Evolutionary conservation across 257 asterid genomes (phyloP).

Genomic region (Solanum ossicruentum): DNA sequence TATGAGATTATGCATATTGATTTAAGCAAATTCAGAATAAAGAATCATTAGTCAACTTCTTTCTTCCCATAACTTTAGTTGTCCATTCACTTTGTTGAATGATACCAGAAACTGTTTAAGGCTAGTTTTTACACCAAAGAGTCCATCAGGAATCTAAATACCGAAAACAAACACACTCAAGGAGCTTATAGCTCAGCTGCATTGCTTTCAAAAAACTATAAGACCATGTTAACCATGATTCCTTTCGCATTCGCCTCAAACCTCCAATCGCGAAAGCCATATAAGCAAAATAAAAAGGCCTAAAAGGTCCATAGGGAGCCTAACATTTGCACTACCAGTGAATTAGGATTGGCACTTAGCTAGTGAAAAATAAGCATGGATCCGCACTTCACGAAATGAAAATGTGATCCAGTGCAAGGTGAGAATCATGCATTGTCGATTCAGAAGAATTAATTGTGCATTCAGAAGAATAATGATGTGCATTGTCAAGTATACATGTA

Average conservation of each 20-base stretch:
- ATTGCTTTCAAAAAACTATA: not conserved
- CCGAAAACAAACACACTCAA: not conserved
- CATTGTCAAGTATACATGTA: not conserved
- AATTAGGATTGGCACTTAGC: not conserved
- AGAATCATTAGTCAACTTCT: not conserved
- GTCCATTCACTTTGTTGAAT: not conserved
- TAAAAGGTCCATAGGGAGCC: not conserved
- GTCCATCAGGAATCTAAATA: not conserved
- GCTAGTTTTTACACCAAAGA: not conserved
- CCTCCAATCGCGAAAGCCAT: not conserved
- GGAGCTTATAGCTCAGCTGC: not conserved
- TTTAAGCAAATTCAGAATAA: not conserved
- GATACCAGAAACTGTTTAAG: not conserved
- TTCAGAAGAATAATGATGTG: not conserved
- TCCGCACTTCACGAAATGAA: not conserved
- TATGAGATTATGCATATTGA: not conserved
- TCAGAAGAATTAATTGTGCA: not conserved
- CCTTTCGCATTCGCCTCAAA: not conserved
- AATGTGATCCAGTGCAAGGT: not conserved
- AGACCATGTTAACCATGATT: not conserved
- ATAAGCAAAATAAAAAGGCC: not conserved
- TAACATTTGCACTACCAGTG: not conserved
- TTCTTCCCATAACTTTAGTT: not conserved
- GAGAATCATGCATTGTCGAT: not conserved
- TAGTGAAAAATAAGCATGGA: not conserved